Evolutionary conservation across 805 yeast genomes (phyloP).

Genomic region (Clavispora carvajalis): DNA sequence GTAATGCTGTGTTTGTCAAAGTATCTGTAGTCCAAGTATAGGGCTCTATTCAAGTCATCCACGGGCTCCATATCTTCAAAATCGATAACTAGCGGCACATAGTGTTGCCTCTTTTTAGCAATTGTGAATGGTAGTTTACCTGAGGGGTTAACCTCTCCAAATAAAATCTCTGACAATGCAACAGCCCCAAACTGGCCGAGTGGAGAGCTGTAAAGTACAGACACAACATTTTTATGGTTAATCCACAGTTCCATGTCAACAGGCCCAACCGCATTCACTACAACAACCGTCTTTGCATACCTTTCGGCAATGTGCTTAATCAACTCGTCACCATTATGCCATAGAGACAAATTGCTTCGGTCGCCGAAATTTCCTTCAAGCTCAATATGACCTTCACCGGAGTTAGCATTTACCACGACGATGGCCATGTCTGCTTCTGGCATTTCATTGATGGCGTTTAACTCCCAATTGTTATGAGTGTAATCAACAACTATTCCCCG

Average conservation of each 20-base stretch:
- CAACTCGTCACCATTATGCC: constrained; percentile 56
- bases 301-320: constrained; percentile 44
- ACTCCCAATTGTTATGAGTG: constrained; percentile 42
- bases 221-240: constrained; percentile 54
- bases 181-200: constrained; percentile 54
- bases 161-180: constrained; percentile 53
- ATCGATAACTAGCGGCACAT: constrained; percentile 42
- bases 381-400: constrained; percentile 57
- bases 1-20: constrained; percentile 52
- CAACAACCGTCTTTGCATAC: constrained; percentile 52
- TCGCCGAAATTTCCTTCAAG: constrained; percentile 60
- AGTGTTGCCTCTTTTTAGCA: constrained; percentile 45
- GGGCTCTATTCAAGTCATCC: constrained; percentile 42
- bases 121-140: constrained; percentile 62
- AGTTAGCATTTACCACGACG: constrained; percentile 48
- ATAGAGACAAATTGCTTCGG: constrained; percentile 45
- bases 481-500: constrained; percentile 43
- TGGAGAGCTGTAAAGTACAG: constrained; percentile 51
- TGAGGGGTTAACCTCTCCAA: constrained; percentile 59
- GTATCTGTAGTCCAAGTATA: constrained; percentile 51
- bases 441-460: constrained; percentile 37
- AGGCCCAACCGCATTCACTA: constrained; percentile 57
- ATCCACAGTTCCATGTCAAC: constrained; percentile 55
- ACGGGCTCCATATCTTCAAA: constrained; percentile 30
- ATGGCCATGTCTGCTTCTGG: constrained; percentile 51